Evolutionary conservation across 495 filamentous ascomycete species (phyloP), one percentile per base, ranked within the genome.

Genomic region (Penicillium paradoxum): DNA sequence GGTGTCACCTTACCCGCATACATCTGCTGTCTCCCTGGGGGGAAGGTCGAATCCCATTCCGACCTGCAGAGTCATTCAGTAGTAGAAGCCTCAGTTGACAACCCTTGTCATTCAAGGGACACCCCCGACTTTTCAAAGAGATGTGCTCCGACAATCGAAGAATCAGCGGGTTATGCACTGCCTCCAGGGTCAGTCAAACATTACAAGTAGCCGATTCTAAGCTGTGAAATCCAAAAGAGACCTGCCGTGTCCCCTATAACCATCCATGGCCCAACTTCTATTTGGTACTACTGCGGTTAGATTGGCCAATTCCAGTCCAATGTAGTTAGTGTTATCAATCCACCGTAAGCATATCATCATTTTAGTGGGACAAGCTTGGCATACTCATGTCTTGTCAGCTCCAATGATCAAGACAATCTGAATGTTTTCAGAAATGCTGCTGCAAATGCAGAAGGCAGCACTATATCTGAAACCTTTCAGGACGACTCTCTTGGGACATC

Each of bases 321-420:
- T 13, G 89, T 89, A 85, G 75, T 75, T 25, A 81, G 83, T 69
- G 86, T 87, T 7, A 79, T 88, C 48, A 88, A 89, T 66, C 77
- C 79, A 55, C 72, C 79, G 83, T 86, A 67, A 69, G 82, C 36
- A 41, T 38, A 15, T 14, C 32, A 17, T 29, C 7, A n/a, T 27
- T 15, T n/a, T 25, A 9, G 24, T 36, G 15, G 10, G 44, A n/a
- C 14, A 36, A n/a, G 13, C 11, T 14, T 24, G 1, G 34, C 17
- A 24, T 9, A 30, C 38, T 42, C 17, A 24, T 24, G 4, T 14
- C 17, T 38, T 15, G 7, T 41, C 21, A 49, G 37, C 22, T 50
- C 38, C 6, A 44, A 11, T 34, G 29, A 36, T n/a, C 25, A 37
- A 37, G 18, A 41, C 4, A 19, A 25, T 36, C 6, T 46, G 14